Conservation (phyloP, 2,329 filamentous ascomycete genomes). For the Penicillium vulpinum region DNA sequence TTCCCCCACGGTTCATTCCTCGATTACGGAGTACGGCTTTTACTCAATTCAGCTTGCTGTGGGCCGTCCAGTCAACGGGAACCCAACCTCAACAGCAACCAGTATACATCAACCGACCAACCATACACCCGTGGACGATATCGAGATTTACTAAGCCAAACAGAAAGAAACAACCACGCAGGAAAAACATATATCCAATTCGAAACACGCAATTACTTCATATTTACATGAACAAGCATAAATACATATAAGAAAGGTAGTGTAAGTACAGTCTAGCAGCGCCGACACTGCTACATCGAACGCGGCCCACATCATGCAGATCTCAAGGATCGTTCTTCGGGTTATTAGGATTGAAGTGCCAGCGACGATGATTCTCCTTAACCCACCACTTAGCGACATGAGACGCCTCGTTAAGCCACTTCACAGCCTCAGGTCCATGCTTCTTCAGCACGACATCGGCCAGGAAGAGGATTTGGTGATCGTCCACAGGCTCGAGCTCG, state of each 20-base stretch:
- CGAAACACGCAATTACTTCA: neutral
- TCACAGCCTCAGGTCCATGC: conserved; percentile 35
- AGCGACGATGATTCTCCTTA: conserved; percentile 31
- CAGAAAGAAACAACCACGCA: neutral
- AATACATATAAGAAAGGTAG: neutral
- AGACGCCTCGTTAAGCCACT: conserved; percentile 40
- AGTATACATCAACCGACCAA: no score
- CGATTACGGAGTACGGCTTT: no score
- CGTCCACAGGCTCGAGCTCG: conserved; percentile 35
- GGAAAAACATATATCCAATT: neutral
- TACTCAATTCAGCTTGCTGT: no score
- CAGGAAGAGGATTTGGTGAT: conserved; percentile 33
- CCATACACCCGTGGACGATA: no score
- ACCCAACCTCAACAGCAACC: neutral
- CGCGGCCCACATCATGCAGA: no score
- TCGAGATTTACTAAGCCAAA: no score
- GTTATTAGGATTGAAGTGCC: conserved; percentile 15
- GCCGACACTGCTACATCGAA: no score
- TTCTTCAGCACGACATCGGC: conserved; percentile 23
- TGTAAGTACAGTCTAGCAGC: neutral
- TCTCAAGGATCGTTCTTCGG: neutral
- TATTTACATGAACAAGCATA: neutral
- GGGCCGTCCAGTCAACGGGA: no score
- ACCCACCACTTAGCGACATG: conserved; percentile 43
- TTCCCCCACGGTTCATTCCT: no score